Evolutionary conservation across 2,329 filamentous ascomycete species (phyloP), one percentile per base, ranked within the genome.

Genomic region (Amphichorda felina): DNA sequence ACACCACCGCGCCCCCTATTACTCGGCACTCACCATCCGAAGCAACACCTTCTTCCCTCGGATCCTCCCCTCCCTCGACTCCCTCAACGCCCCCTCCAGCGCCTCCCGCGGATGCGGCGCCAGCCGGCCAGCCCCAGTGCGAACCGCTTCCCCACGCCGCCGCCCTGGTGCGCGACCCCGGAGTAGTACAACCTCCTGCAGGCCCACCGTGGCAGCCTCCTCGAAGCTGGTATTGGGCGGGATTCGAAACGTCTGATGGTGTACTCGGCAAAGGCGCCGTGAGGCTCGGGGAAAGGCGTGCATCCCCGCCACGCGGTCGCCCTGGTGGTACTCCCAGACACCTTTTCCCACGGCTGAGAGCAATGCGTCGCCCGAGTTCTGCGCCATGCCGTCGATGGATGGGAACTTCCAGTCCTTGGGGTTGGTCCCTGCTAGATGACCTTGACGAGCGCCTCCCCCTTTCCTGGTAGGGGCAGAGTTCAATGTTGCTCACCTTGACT

Each of bases 201-300:
- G n/a, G n/a, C n/a, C n/a, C n/a, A n/a, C n/a, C n/a, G n/a, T n/a
- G n/a, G n/a, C n/a, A n/a, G n/a, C 72, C 50, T 73, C 70, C 50
- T 76, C 68, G 35, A 71, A 75, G 15, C 57, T 61, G 3, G 60
- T 59, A 14, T 58, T 50, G 22, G 56, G 41, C 0, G 72, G 68
- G 14, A 75, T 55, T 43, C 66, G 67, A 46, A 77, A 75, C 0
- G 72, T 75, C 0, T 72, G 72, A 79, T 53, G 3, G 72, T 69
- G 43, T 79, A 80, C 46, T 79, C 74, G 4, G 75, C 76, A 40
- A 68, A 81, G 7, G 60, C 64, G 3, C 76, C 76, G 25, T 61
- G 48, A 0, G 64, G 57, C 16, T 31, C 18, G 10, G 24, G 18
- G n/a, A 8, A 35, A 32, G 7, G 17, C 37, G 17, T 33, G 28